These are phyloP conservation scores for Suillus sp. DNA, from an alignment of 768 basidiomycete species.

Conservation along the genomic window DNA sequence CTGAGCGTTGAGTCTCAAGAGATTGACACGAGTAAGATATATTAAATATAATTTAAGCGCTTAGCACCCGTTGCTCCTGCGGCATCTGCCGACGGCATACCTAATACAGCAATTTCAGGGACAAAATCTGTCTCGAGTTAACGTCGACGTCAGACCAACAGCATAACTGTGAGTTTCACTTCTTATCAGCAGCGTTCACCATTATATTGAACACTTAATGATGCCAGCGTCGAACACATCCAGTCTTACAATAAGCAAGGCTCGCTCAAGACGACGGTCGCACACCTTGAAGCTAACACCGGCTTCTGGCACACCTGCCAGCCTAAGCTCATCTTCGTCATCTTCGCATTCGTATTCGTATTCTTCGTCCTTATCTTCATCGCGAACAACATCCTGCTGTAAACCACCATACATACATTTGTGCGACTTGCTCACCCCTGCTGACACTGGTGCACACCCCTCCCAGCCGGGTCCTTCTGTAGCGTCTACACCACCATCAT, in stretches of 20 bases:
- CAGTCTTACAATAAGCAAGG: slow-evolving; percentile 7
- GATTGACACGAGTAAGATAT: background rate
- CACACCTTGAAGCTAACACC: slow-evolving; percentile 12
- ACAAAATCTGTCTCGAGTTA: background rate
- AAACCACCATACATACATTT: slow-evolving; percentile 6
- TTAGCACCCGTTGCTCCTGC: too few relatives aligned
- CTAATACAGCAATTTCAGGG: background rate
- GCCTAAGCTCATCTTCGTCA: slow-evolving; percentile 1
- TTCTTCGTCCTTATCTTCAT: background rate
- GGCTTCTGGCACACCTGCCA: background rate
- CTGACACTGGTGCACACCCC: slow-evolving; percentile 4
- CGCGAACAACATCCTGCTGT: slow-evolving; percentile 1
- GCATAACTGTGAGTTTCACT: slow-evolving; percentile 6
- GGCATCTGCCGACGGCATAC: background rate
- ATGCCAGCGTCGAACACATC: background rate
- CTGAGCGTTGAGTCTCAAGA: too few relatives aligned
- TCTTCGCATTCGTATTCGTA: background rate
- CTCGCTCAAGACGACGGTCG: slow-evolving; percentile 11
- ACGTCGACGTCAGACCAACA: slow-evolving; percentile 1
- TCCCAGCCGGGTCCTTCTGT: background rate
- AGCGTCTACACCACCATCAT: background rate
- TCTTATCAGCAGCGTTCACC: background rate
- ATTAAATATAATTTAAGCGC: too few relatives aligned
- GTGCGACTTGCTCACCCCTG: slow-evolving; percentile 12
- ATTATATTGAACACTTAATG: background rate